phyloP scores from a whole-genome alignment of 768 basidiomycete genomes.

The Hysterangium stoloniferum region DNA sequence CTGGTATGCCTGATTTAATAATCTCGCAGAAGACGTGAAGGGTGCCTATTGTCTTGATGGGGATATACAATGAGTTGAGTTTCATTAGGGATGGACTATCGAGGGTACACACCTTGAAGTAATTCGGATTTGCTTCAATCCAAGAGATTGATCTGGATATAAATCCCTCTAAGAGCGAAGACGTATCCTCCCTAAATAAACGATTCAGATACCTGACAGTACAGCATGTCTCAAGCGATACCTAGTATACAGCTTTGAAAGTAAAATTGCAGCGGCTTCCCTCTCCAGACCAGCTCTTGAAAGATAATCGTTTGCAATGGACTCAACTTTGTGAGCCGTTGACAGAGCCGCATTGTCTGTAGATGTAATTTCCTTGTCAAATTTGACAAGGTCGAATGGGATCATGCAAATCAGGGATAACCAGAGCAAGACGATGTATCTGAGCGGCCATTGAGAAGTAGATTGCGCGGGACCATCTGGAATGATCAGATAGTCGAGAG shows the following conservation, averaged over 20 bases:
- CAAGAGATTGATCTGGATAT: slow-evolving; percentile 37
- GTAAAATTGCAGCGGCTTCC: slow-evolving; percentile 72
- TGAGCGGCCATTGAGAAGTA: slow-evolving; percentile 62
- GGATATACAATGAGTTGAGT: slow-evolving; percentile 11
- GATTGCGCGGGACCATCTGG: slow-evolving; percentile 36
- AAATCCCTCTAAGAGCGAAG: slow-evolving; percentile 42
- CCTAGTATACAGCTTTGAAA: slow-evolving; percentile 79
- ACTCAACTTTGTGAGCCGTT: slow-evolving; percentile 52
- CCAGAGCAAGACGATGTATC: slow-evolving; percentile 85
- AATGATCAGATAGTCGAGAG: slow-evolving; percentile 53
- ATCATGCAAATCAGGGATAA: slow-evolving; percentile 90
- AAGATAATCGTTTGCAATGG: slow-evolving; percentile 49
- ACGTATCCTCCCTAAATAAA: slow-evolving; percentile 49
- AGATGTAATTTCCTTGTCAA: slow-evolving; percentile 48
- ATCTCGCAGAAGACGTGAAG: slow-evolving; percentile 67
- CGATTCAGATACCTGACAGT: neutral
- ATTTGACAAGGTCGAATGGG: slow-evolving; percentile 84
- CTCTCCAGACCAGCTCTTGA: slow-evolving; percentile 73
- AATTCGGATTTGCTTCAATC: slow-evolving; percentile 33
- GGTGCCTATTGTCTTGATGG: slow-evolving; percentile 52
- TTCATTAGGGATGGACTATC: neutral
- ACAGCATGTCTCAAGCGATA: slow-evolving; percentile 27
- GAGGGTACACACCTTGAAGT: slow-evolving; percentile 41
- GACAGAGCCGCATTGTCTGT: slow-evolving; percentile 31
- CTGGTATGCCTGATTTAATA: slow-evolving; percentile 51